Evolutionary conservation across 106 monocot species (phyloP), one percentile per base, ranked within the genome.

Genomic region (Acorus gramineus): DNA sequence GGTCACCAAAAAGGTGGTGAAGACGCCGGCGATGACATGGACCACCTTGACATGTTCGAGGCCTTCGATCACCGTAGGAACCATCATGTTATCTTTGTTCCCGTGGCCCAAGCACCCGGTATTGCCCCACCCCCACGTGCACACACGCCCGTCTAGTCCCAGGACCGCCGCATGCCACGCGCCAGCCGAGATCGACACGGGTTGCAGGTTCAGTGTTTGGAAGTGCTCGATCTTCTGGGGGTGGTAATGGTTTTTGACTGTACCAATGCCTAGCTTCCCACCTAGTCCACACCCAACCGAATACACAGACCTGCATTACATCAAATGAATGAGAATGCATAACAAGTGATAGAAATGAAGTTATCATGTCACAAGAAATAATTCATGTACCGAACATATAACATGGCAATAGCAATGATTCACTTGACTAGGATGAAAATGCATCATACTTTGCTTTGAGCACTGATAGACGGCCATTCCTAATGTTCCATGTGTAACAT

Each of bases 81-180:
- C 69, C 8, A 83, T 70, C 66, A 92, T 86, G 49, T 86, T 86
- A 1, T 99, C 98, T 71, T 99, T 92, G 14, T 81, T 83, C 5
- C 92, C 98, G 73, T 98, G 98, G 44, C 98, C 98, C 66, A 99
- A 74, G 67, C 98, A 99, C 52, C 98, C 98, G 61, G 89, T 92
- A 4, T 89, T 74, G 14, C 92, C 92, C 98, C 98, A 92, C 50
- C 98, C 98, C 98, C 98, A 99, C 0, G 98, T 99, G 73, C 92
- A 99, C 2, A 92, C 89, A 7, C 92, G 77, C 9, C 98, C 98
- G 76, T 99, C 92, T 46, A 71, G 71, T 4, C 92, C 98, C 6
- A 99, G 89, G 44, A 99, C 98, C 8, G 98, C 92, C 42, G 92
- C 92, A 56, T 99, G 98, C 92, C 92, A 99, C 13, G 98, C 92